Evolutionary conservation across 176 grass and related monocot genomes (phyloP).

Genomic region (Avena insularis): DNA sequence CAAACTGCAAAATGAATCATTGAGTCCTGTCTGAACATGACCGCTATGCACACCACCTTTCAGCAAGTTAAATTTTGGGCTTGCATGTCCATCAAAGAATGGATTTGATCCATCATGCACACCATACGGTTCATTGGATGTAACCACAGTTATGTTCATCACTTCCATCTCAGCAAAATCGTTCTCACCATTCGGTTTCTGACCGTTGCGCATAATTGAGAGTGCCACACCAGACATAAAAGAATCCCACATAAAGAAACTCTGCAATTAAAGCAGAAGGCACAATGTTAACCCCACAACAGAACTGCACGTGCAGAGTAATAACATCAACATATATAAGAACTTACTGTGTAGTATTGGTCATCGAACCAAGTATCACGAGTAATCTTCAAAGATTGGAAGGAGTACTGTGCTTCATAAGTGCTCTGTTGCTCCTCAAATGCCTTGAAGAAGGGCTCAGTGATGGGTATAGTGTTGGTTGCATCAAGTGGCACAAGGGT

Average conservation of each 20-base stretch:
- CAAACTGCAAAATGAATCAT: slow-evolving; percentile 60
- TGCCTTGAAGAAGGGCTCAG: slow-evolving; percentile 53
- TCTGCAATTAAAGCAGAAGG: slow-evolving; percentile 39
- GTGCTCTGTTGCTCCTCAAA: slow-evolving; percentile 57
- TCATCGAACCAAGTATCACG: slow-evolving; percentile 54
- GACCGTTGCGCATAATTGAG: slow-evolving; percentile 60
- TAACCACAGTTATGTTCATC: slow-evolving; percentile 71
- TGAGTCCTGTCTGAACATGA: slow-evolving; percentile 67
- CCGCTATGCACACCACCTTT: slow-evolving; percentile 69
- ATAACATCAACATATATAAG: neutral
- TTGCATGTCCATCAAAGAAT: slow-evolving; percentile 56
- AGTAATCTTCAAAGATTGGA: slow-evolving; percentile 58
- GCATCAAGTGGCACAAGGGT: slow-evolving; percentile 82
- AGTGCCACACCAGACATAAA: slow-evolving; percentile 62
- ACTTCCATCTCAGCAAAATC: slow-evolving; percentile 67
- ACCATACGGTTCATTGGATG: slow-evolving; percentile 70
- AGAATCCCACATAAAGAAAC: slow-evolving; percentile 83
- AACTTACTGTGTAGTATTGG: slow-evolving; percentile 46
- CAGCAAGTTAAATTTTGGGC: slow-evolving; percentile 57
- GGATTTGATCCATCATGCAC: slow-evolving; percentile 70
- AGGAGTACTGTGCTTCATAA: slow-evolving; percentile 71
- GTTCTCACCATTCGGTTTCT: slow-evolving; percentile 49
- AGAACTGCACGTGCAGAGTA: neutral
- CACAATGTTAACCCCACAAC: neutral
- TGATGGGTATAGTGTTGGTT: slow-evolving; percentile 76